A percentile compares a stretch with the other conserved stretches of the same genome.
Evolutionary conservation across 2,329 filamentous ascomycete genomes (phyloP).

Genomic region (Penicillium sp.): DNA sequence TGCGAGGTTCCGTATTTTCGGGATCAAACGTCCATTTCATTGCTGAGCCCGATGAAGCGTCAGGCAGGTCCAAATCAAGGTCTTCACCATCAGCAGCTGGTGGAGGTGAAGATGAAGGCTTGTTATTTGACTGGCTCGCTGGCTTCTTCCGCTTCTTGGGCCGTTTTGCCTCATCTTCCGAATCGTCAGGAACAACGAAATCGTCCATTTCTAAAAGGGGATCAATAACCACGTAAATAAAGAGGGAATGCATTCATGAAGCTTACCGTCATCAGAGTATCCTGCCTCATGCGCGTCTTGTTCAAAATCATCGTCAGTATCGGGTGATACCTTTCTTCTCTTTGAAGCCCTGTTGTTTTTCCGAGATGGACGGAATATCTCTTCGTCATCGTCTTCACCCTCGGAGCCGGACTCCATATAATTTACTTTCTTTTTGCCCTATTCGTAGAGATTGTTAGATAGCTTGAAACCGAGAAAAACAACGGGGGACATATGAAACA

Average conservation of each 20-base stretch:
- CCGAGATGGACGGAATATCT: slow-evolving; percentile 66
- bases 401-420: slow-evolving; percentile 88
- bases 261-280: slow-evolving; percentile 56
- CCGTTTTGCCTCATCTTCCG: slow-evolving; percentile 67
- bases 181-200: slow-evolving; percentile 87
- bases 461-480: slow-evolving; percentile 4
- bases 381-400: slow-evolving; percentile 70
- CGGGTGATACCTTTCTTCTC: slow-evolving; percentile 65
- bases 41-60: slow-evolving; percentile 70
- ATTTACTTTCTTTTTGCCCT: slow-evolving; percentile 67
- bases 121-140: slow-evolving; percentile 49
- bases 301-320: slow-evolving; percentile 72
- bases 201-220: slow-evolving; percentile 73
- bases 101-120: slow-evolving; percentile 47
- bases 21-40: slow-evolving; percentile 81
- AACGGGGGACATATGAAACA: slow-evolving; percentile 22
- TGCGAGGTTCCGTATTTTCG: slow-evolving; percentile 58
- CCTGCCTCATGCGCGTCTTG: slow-evolving; percentile 58
- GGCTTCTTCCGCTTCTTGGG: slow-evolving; percentile 76
- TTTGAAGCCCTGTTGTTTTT: slow-evolving; percentile 57
- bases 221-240: slow-evolving; percentile 7
- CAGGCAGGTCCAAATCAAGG: slow-evolving; percentile 58
- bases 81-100: slow-evolving; percentile 58
- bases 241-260: background rate
- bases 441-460: background rate